Evolutionary conservation across 2,329 filamentous ascomycete species (phyloP).

Genomic region (Monosporascus sp.): DNA sequence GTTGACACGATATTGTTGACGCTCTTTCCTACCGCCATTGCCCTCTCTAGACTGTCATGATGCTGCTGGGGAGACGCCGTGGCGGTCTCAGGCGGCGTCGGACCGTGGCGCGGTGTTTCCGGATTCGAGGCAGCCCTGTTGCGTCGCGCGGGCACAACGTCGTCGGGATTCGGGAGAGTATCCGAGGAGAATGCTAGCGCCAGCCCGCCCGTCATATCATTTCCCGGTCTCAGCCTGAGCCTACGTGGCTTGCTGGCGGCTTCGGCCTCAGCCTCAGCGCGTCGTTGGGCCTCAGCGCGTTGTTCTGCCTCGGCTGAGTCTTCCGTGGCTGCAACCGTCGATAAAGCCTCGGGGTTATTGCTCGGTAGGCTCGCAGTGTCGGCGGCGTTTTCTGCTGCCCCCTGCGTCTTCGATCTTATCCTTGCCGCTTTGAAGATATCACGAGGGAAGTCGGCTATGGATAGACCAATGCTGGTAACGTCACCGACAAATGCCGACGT

Average conservation of each 20-base stretch:
- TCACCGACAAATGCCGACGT: slow-evolving; percentile 77
- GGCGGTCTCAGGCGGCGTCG: neutral
- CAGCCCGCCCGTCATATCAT: neutral
- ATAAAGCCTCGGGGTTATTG: neutral
- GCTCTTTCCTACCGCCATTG: slow-evolving; percentile 60
- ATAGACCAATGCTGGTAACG: slow-evolving; percentile 75
- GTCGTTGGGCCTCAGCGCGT: neutral
- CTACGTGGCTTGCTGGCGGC: neutral
- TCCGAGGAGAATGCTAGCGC: neutral
- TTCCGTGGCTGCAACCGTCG: neutral
- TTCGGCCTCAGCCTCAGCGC: neutral
- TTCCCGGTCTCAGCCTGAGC: neutral
- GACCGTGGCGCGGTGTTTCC: neutral
- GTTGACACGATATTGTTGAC: slow-evolving; percentile 68
- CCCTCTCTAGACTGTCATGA: slow-evolving; percentile 47
- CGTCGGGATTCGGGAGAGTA: neutral
- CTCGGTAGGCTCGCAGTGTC: neutral
- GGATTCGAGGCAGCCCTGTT: neutral
- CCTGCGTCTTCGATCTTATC: slow-evolving; percentile 8
- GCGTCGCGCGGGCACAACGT: neutral
- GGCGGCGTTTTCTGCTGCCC: slow-evolving; percentile 14
- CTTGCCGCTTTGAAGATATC: slow-evolving; percentile 44
- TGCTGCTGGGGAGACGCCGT: slow-evolving; percentile 14
- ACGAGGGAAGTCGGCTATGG: slow-evolving; percentile 67
- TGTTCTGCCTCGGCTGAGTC: neutral